Conservation (phyloP, 2,329 filamentous ascomycete species). For the Colletotrichum sp. region DNA sequence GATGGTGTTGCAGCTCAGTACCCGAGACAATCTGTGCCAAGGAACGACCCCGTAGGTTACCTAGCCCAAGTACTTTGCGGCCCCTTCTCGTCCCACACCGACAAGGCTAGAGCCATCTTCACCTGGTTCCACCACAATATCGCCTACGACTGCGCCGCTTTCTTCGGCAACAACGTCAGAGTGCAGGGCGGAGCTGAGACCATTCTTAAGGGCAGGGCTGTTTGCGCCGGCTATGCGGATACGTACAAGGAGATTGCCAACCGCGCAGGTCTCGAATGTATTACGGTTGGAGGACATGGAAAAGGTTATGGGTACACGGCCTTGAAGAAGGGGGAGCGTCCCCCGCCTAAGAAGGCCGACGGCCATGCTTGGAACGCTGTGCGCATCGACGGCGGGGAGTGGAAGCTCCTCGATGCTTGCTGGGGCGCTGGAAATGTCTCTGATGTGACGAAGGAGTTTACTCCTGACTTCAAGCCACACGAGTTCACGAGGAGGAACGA, state of each 20-base stretch:
- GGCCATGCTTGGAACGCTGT: slow-evolving; percentile 95
- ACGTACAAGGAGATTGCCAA: slow-evolving; percentile 81
- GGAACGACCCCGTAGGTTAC: slow-evolving; percentile 69
- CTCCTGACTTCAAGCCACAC: slow-evolving; percentile 69
- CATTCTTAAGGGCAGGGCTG: slow-evolving; percentile 78
- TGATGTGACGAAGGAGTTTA: slow-evolving; percentile 60
- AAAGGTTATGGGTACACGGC: slow-evolving; percentile 81
- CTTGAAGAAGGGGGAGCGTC: slow-evolving; percentile 65
- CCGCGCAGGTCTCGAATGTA: slow-evolving; percentile 78
- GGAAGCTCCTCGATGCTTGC: slow-evolving; percentile 91
- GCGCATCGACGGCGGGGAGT: slow-evolving; percentile 81
- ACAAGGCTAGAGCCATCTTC: slow-evolving; percentile 93
- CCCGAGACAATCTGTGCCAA: slow-evolving; percentile 74
- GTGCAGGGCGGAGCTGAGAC: slow-evolving; percentile 74
- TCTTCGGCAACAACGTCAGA: slow-evolving; percentile 75
- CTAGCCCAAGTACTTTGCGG: slow-evolving; percentile 80
- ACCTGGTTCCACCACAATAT: slow-evolving; percentile 97
- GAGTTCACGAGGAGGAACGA: slow-evolving; percentile 72
- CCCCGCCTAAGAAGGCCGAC: slow-evolving; percentile 67
- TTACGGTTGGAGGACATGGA: slow-evolving; percentile 79
- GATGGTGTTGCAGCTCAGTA: slow-evolving; percentile 81
- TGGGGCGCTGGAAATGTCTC: slow-evolving; percentile 86
- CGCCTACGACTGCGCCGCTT: slow-evolving; percentile 79
- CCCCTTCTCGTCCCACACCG: slow-evolving; percentile 81
- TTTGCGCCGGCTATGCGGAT: slow-evolving; percentile 90